These are phyloP conservation scores for Penicillium crustosum DNA, from an alignment of 2,329 filamentous ascomycete species.

Conservation along the genomic window DNA sequence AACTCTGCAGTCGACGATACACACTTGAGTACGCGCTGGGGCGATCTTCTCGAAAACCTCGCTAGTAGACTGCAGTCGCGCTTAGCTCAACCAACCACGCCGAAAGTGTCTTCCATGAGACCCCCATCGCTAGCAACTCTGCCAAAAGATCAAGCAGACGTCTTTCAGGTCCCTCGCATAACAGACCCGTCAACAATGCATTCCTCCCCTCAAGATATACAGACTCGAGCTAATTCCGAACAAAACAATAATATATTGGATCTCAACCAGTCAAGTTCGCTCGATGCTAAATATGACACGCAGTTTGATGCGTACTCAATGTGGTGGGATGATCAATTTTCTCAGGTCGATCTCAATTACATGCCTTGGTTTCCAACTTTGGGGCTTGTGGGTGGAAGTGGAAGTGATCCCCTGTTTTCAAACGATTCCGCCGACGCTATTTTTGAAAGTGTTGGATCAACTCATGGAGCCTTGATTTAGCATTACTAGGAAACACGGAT, in stretches of 20 bases:
- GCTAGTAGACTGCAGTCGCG: no score
- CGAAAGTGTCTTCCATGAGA: no score
- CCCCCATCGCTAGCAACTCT: background rate
- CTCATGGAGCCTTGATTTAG: background rate
- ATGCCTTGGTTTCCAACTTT: slow-evolving; percentile 5
- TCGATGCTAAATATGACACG: background rate
- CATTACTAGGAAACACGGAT: background rate
- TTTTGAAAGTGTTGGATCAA: background rate
- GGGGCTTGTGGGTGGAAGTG: background rate
- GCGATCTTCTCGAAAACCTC: no score
- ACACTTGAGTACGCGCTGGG: no score
- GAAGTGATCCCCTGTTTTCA: background rate
- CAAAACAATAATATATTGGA: background rate
- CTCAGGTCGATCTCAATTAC: slow-evolving; percentile 2
- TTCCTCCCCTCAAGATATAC: background rate
- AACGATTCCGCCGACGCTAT: background rate
- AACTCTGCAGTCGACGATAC: no score
- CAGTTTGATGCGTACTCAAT: background rate
- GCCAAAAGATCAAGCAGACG: background rate
- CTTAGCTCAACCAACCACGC: no score
- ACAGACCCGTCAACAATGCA: background rate
- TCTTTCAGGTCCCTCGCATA: background rate
- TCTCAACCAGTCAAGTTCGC: background rate
- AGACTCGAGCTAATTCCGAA: background rate
- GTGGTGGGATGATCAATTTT: slow-evolving; percentile 3